Conservation (phyloP, 2,329 filamentous ascomycete species). For the Fusarium austroafricanum region DNA sequence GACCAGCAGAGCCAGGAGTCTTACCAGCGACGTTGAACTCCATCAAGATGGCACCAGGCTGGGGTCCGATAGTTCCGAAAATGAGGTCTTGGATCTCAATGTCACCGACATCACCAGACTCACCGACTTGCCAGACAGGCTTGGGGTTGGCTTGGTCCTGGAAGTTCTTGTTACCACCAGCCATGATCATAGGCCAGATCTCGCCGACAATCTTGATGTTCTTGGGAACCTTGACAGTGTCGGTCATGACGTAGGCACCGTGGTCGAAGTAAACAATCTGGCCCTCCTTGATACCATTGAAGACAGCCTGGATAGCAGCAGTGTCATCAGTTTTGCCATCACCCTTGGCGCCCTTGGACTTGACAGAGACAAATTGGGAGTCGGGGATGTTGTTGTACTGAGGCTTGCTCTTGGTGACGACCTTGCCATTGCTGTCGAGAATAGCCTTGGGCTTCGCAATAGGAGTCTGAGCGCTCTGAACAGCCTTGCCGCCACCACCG, state of each 20-base stretch:
- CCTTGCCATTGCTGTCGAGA: slow-evolving; percentile 70
- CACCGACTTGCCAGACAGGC: slow-evolving; percentile 87
- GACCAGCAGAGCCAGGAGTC: slow-evolving; percentile 75
- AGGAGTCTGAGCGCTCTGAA: slow-evolving; percentile 68
- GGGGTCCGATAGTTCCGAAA: slow-evolving; percentile 84
- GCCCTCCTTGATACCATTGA: slow-evolving; percentile 73
- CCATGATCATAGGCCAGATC: slow-evolving; percentile 91
- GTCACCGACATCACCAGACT: slow-evolving; percentile 78
- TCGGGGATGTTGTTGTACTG: slow-evolving; percentile 79
- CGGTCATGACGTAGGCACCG: slow-evolving; percentile 76
- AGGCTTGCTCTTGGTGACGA: slow-evolving; percentile 89
- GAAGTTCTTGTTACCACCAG: slow-evolving; percentile 77
- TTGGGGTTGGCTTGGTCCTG: slow-evolving; percentile 78
- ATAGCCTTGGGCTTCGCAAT: slow-evolving; percentile 75
- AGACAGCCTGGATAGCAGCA: slow-evolving; percentile 79
- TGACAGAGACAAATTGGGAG: slow-evolving; percentile 84
- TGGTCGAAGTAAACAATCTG: slow-evolving; percentile 81
- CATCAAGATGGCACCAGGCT: slow-evolving; percentile 89
- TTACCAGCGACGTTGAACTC: slow-evolving; percentile 86
- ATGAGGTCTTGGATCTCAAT: slow-evolving; percentile 92
- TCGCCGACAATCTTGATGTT: slow-evolving; percentile 90
- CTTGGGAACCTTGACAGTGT: slow-evolving; percentile 78
- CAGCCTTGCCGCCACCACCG: slow-evolving; percentile 58
- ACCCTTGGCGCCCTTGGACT: slow-evolving; percentile 83
- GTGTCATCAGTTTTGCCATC: slow-evolving; percentile 92